Conservation (phyloP, 75 land plant genomes). For the Cunninghamia lanceolata region DNA sequence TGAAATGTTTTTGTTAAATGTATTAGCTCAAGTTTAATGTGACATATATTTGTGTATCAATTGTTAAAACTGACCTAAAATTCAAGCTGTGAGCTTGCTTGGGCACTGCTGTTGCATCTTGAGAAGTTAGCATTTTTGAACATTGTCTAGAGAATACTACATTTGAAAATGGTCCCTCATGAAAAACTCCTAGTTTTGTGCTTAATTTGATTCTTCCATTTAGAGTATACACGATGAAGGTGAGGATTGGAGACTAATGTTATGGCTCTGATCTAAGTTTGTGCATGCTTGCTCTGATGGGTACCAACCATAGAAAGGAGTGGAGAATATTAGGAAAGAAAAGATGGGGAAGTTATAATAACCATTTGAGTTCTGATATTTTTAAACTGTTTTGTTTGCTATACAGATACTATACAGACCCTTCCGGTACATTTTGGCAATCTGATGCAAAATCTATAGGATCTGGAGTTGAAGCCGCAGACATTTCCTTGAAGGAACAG, state of each 20-base stretch:
- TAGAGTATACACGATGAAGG: background rate
- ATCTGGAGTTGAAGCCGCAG: conserved; percentile 98
- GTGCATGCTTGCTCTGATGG: background rate
- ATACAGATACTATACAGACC: conserved; percentile 90
- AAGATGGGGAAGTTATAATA: background rate
- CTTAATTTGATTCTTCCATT: background rate
- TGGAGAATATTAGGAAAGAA: background rate
- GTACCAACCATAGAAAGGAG: background rate
- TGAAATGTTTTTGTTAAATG: background rate
- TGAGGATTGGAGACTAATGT: background rate
- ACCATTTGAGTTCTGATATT: background rate
- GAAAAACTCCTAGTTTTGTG: background rate
- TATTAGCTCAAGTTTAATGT: background rate
- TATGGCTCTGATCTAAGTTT: background rate
- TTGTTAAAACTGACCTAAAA: background rate
- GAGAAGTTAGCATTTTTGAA: background rate
- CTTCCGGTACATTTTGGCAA: conserved; percentile 99
- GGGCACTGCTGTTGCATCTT: background rate
- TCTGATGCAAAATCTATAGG: conserved; percentile 97
- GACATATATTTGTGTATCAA: background rate
- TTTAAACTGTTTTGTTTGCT: conserved; percentile 5
- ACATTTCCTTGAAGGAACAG: conserved; percentile 90
- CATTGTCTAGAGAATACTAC: background rate
- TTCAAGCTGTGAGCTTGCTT: background rate
- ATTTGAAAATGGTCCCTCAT: background rate